Evolutionary conservation across 495 filamentous ascomycete genomes (phyloP), one percentile per base, ranked within the genome.

Genomic region (Sabuloglossum arenarium): DNA sequence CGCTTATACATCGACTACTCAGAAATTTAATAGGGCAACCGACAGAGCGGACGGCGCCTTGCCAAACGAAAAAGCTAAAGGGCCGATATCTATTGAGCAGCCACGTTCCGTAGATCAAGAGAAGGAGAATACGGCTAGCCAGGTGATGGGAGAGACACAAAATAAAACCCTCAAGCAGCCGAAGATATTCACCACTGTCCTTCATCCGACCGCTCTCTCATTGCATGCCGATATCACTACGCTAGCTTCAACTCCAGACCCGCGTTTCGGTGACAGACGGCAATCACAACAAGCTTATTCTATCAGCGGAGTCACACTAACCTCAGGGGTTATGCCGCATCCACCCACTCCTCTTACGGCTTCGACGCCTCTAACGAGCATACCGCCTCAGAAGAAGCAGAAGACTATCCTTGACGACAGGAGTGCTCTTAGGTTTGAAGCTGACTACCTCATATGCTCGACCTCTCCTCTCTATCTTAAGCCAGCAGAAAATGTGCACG

Each of bases 201-300:
- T 97, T 14, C 86, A 86, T 56, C 87, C 93, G 8, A 96, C 91
- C 0, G 71, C 78, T 11, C 77, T 84, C 54, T 86, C 78, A 32
- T 64, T 85, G 34, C 76, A 86, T 54, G 73, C 74, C 42, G 90
- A 96, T 61, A 71, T 94, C 52, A 73, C 76, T 45, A 74, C 91
- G 32, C 80, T 90, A 55, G 81, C 83, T 0, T 79, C 75, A 14
- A 93, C 84, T 2, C 83, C 83, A 4, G 75, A 78, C 49, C 71
- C 73, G 0, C 74, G 72, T 61, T 64, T 70, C 52, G 66, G 69
- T 27, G 66, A 61, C 51, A 64, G 64, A 23, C 74, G 69, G 56
- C 64, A 67, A 46, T 66, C 70, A 25, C 65, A 69, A 19, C 37
- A 32, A 28, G 60, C 65, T 0, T 74, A 74, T 56, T 63, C 69